Evolutionary conservation across 2,329 filamentous ascomycete species (phyloP), one percentile per base, ranked within the genome.

Genomic region (Fusarium tricinctum): DNA sequence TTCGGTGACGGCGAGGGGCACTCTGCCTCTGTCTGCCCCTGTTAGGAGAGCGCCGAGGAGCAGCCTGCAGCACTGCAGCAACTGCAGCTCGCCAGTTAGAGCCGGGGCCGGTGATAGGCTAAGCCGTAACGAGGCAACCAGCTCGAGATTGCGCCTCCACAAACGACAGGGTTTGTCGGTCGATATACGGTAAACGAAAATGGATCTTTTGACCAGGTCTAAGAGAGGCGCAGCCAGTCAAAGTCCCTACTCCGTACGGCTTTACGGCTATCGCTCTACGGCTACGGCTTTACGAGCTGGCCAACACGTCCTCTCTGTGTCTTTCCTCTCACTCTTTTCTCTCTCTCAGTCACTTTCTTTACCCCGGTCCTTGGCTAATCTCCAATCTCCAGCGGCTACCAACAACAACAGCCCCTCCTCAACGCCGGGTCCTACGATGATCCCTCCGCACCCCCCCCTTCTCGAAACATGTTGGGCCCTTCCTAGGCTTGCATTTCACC

Each of bases 171-270:
- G 43, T 43, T 22, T 3, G n/a, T 26, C 42, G 20, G 28, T 23
- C 60, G 47, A 54, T 60, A 51, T 65, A 66, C 61, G 61, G 63
- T 66, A 66, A 66, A 66, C 63, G 63, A 66, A 66, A 66, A 64
- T 58, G 60, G 58, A 44, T 28, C 58, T 33, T 57, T 43, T 48
- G 43, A 12, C 32, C 32, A 52, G 15, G 20, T 17, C 32, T 6
- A 12, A 43, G 42, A 23, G 58, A 38, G 10, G 28, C 54, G 30
- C 54, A 62, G 54, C 14, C 46, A 59, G 45, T 51, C 20, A 50
- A 15, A 20, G 10, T 13, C 10, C 10, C 28, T 13, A 12, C 12
- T 30, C 10, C 10, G 9, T 30, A 30, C 28, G 28, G 28, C 28
- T 30, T 30, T 30, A 30, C 28, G 20, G 7, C 43, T n/a, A 8